phyloP scores from a whole-genome alignment of 2,329 filamentous ascomycete species.

The Fusarium pininemorale region DNA sequence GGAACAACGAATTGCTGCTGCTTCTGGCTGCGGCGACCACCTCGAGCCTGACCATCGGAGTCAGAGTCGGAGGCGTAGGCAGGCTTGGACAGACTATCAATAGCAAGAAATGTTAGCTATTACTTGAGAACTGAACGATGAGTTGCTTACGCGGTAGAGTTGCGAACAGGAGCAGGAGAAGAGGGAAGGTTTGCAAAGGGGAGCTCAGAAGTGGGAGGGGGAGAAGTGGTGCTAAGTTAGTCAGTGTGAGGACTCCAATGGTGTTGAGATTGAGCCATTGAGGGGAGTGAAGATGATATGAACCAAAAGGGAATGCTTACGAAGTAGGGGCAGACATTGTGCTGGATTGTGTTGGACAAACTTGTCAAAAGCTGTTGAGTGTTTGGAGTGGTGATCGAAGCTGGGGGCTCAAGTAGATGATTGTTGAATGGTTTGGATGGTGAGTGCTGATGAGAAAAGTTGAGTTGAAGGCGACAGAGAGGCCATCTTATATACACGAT shows the following conservation, averaged over 20 bases:
- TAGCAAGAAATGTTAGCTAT: slow-evolving; percentile 17
- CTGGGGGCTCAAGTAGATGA: slow-evolving; percentile 37
- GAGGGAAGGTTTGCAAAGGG: slow-evolving; percentile 36
- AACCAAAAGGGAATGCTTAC: slow-evolving; percentile 29
- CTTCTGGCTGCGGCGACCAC: slow-evolving; percentile 41
- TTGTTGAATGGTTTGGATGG: slow-evolving; percentile 36
- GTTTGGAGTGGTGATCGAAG: slow-evolving; percentile 19
- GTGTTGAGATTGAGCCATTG: slow-evolving; percentile 2
- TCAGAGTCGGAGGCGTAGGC: slow-evolving; percentile 45
- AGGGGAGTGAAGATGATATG: not conserved
- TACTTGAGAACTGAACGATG: not conserved
- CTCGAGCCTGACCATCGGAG: slow-evolving; percentile 45
- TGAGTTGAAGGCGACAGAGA: slow-evolving; percentile 19
- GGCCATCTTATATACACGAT: slow-evolving; percentile 40
- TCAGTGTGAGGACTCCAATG: slow-evolving; percentile 33
- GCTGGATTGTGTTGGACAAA: slow-evolving; percentile 30
- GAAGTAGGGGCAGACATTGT: slow-evolving; percentile 42
- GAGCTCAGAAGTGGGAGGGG: slow-evolving; percentile 31
- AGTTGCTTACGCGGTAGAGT: slow-evolving; percentile 35
- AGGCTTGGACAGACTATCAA: slow-evolving; percentile 41
- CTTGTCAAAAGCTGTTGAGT: slow-evolving; percentile 26
- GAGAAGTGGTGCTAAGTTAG: slow-evolving; percentile 33
- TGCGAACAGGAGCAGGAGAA: slow-evolving; percentile 30
- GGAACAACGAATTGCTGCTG: slow-evolving; percentile 42
- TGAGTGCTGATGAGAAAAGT: slow-evolving; percentile 34